Evolutionary conservation across 805 yeast genomes (phyloP).

Genomic region (Teunomyces funiuensis): DNA sequence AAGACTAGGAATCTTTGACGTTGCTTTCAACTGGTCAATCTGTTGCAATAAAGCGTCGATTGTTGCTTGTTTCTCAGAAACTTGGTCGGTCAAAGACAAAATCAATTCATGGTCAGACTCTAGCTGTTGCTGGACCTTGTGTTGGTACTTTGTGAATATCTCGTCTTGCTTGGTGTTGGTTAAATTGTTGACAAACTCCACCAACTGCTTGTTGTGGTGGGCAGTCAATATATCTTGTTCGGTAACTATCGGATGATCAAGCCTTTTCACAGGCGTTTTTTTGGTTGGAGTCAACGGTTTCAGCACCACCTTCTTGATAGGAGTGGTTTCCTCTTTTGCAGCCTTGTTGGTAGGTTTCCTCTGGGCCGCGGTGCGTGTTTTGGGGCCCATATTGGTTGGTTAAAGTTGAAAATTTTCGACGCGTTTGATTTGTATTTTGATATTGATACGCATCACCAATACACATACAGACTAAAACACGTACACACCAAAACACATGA

Average conservation of each 20-base stretch:
- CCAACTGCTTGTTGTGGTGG: slow-evolving; percentile 23
- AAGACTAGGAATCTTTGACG: not conserved
- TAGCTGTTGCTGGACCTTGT: slow-evolving; percentile 16
- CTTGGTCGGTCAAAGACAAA: slow-evolving; percentile 21
- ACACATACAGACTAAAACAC: not conserved
- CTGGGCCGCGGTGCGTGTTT: slow-evolving; percentile 11
- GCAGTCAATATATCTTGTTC: slow-evolving; percentile 34
- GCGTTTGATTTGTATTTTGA: not conserved
- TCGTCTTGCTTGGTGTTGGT: slow-evolving; percentile 34
- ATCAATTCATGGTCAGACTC: slow-evolving; percentile 21
- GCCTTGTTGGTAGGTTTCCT: slow-evolving; percentile 6
- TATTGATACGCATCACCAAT: too few species aligned
- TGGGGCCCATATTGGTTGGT: slow-evolving; percentile 8
- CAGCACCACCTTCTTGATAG: not conserved
- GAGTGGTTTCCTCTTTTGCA: not conserved
- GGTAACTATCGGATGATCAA: slow-evolving; percentile 15
- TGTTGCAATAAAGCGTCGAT: slow-evolving; percentile 26
- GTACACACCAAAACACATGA: too few species aligned
- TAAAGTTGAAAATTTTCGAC: not conserved
- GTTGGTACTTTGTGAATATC: slow-evolving; percentile 26
- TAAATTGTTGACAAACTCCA: slow-evolving; percentile 30
- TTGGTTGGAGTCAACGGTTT: not conserved
- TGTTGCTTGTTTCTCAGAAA: slow-evolving; percentile 27
- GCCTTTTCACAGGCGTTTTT: not conserved
- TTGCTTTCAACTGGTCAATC: slow-evolving; percentile 11